phyloP scores from a whole-genome alignment of 2,329 filamentous ascomycete genomes.

The Colletotrichum acutatum region DNA sequence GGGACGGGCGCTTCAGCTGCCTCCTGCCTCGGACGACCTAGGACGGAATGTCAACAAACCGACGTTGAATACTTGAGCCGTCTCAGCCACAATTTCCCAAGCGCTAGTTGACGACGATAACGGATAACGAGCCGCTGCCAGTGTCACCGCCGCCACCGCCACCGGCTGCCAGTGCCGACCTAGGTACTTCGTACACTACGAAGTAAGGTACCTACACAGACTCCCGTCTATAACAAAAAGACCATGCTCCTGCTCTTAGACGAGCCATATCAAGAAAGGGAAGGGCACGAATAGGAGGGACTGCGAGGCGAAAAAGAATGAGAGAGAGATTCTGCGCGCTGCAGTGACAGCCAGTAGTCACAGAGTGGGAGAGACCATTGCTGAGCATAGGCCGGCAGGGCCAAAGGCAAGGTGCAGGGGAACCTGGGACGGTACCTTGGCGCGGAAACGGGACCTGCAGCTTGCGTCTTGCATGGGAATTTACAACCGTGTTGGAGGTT shows the following conservation, averaged over 20 bases:
- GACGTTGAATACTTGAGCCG: not conserved
- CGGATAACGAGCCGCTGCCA: not conserved
- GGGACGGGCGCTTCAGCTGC: not conserved
- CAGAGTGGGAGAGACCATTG: not conserved
- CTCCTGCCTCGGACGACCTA: not conserved
- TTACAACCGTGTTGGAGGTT: constrained; percentile 29
- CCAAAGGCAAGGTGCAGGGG: constrained; percentile 5
- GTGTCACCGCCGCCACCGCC: not conserved
- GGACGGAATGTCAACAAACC: not conserved
- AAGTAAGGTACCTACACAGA: too few species aligned
- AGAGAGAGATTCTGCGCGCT: not conserved
- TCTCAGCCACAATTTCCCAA: not conserved
- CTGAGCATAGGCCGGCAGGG: not conserved
- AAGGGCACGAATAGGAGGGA: not conserved
- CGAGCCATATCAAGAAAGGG: not conserved
- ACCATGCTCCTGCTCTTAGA: too few species aligned
- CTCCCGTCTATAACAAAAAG: too few species aligned
- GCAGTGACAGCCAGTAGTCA: not conserved
- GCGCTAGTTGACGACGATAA: not conserved
- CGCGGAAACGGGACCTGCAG: constrained; percentile 31
- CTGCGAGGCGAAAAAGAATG: not conserved
- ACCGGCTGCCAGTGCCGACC: not conserved
- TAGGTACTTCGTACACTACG: too few species aligned
- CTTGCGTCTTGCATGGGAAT: constrained; percentile 20
- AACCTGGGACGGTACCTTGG: constrained; percentile 3